These are phyloP conservation scores for Nothopassalora personata DNA, from an alignment of 2,329 filamentous ascomycete genomes.

Conservation along the genomic window DNA sequence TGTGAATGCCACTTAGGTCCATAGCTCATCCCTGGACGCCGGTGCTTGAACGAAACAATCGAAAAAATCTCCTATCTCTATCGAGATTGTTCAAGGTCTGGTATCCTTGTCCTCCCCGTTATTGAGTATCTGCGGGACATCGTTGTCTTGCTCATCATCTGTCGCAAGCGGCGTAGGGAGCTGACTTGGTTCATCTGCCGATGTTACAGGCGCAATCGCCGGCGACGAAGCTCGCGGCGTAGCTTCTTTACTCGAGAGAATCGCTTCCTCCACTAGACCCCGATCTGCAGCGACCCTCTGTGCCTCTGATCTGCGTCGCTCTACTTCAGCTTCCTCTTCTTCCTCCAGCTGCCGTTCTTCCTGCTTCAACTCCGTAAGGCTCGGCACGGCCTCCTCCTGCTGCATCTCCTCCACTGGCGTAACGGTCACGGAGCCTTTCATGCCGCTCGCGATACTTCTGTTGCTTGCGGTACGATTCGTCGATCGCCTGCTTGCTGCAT, in stretches of 20 bases:
- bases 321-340: constrained; percentile 53
- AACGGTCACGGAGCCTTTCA: neutral
- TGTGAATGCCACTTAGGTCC: neutral
- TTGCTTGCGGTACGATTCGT: constrained; percentile 24
- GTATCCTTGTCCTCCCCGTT: constrained; percentile 1
- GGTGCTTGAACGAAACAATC: constrained; percentile 7
- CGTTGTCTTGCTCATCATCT: constrained; percentile 24
- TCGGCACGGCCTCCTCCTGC: constrained; percentile 21
- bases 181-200: constrained; percentile 20
- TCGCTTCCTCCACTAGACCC: constrained; percentile 38
- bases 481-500: constrained; percentile 30
- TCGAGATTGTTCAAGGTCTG: neutral
- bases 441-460: constrained; percentile 12
- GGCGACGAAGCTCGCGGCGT: constrained; percentile 13
- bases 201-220: neutral
- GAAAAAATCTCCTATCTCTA: neutral
- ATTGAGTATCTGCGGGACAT: constrained; percentile 2
- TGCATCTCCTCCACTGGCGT: neutral
- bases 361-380: constrained; percentile 49
- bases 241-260: constrained; percentile 25
- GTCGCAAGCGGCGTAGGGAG: constrained; percentile 22
- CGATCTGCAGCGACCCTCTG: constrained; percentile 50
- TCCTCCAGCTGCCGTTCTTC: constrained; percentile 52
- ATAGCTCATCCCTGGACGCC: constrained; percentile 1
- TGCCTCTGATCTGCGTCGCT: constrained; percentile 51